Evolutionary conservation across 805 yeast genomes (phyloP).

Genomic region (Cyberlindnera samutprakarnensis): DNA sequence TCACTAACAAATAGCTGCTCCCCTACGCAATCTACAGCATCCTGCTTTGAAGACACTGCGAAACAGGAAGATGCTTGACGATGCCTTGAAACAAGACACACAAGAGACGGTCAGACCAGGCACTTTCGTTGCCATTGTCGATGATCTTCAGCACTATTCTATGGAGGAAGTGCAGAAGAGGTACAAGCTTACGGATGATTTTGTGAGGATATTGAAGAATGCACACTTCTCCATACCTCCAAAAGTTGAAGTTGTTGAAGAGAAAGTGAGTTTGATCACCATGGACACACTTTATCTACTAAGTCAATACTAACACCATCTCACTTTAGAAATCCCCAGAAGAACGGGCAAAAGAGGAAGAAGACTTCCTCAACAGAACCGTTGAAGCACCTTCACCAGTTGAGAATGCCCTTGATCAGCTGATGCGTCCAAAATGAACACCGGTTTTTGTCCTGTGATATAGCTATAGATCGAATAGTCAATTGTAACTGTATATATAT

Average conservation of each 20-base stretch:
- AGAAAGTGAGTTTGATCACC: too few species aligned
- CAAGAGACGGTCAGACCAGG: slow-evolving; percentile 10
- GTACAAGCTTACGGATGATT: slow-evolving; percentile 7
- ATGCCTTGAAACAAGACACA: slow-evolving; percentile 1
- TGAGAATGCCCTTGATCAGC: slow-evolving; percentile 1
- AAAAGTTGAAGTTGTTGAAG: too few species aligned
- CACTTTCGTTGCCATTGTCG: slow-evolving; percentile 15
- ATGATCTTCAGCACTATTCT: slow-evolving; percentile 11
- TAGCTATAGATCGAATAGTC: too few species aligned
- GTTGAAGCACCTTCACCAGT: neutral
- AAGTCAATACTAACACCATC: slow-evolving; percentile 1
- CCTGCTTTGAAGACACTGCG: slow-evolving; percentile 14
- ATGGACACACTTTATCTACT: too few species aligned
- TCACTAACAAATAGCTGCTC: neutral
- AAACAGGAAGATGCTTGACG: slow-evolving; percentile 11
- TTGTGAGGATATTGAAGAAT: neutral
- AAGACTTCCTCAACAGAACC: slow-evolving; percentile 1
- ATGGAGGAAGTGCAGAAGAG: slow-evolving; percentile 8
- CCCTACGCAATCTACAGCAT: slow-evolving; percentile 4
- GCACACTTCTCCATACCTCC: slow-evolving; percentile 2
- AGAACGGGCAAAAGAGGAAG: slow-evolving; percentile 1
- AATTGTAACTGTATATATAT: too few species aligned
- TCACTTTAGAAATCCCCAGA: slow-evolving; percentile 3
- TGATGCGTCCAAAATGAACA: slow-evolving; percentile 2
- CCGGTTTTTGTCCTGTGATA: too few species aligned